Evolutionary conservation across 2,329 filamentous ascomycete species (phyloP).

Genomic region (Aspergillus sp.): DNA sequence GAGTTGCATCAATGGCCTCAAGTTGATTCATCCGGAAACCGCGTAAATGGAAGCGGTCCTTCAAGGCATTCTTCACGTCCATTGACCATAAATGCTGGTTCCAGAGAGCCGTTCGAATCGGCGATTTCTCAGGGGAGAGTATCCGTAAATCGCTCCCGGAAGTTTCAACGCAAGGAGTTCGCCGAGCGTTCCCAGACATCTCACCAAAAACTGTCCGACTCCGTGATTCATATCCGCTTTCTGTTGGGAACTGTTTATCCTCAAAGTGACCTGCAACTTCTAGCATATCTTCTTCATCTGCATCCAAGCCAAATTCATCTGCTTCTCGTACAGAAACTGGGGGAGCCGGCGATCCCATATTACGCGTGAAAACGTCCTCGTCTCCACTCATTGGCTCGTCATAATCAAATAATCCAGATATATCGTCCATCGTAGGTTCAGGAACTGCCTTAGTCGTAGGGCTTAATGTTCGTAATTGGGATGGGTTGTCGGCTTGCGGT

Average conservation of each 20-base stretch:
- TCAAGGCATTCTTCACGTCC: constrained; percentile 73
- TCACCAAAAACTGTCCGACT: constrained; percentile 34
- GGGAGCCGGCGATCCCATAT: constrained; percentile 33
- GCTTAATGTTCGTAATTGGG: constrained; percentile 2
- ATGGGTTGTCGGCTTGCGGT: neutral
- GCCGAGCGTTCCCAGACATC: constrained; percentile 32
- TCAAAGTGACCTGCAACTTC: constrained; percentile 34
- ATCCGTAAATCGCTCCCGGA: constrained; percentile 29
- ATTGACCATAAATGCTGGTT: constrained; percentile 71
- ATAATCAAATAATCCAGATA: constrained; percentile 8
- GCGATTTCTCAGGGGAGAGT: constrained; percentile 25
- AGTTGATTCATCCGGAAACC: constrained; percentile 88
- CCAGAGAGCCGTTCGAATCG: constrained; percentile 32
- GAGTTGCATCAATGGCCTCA: constrained; percentile 89
- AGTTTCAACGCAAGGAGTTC: constrained; percentile 35
- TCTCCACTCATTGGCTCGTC: constrained; percentile 18
- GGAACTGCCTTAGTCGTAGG: constrained; percentile 1
- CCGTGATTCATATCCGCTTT: constrained; percentile 8
- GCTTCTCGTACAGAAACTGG: constrained; percentile 10
- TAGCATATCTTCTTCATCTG: constrained; percentile 40
- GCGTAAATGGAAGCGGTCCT: constrained; percentile 71
- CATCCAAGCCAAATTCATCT: constrained; percentile 37
- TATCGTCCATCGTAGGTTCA: constrained; percentile 2
- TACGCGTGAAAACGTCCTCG: constrained; percentile 28
- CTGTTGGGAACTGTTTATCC: constrained; percentile 13